These are phyloP conservation scores for Leucosporidium scottii DNA, from an alignment of 768 basidiomycete genomes.

Conservation along the genomic window DNA sequence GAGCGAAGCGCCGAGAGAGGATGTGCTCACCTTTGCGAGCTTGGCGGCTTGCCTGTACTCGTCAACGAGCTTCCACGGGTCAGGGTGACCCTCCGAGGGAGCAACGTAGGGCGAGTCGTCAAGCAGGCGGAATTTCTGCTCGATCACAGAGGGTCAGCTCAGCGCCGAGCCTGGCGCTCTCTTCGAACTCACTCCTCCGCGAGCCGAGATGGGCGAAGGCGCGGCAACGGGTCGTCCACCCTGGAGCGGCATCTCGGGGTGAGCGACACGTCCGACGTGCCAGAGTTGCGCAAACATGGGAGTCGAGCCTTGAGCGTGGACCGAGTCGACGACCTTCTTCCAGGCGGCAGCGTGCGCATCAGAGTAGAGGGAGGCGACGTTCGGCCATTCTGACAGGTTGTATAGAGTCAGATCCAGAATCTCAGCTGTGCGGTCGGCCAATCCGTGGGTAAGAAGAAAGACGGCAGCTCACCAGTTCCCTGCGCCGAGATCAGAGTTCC, in stretches of 20 bases:
- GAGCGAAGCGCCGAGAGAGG: no score
- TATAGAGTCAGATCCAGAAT: no score
- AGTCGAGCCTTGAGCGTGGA: not conserved
- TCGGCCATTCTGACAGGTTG: not conserved
- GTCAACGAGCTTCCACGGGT: not conserved
- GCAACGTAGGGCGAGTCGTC: not conserved
- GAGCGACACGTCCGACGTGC: not conserved
- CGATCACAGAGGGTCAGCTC: not conserved
- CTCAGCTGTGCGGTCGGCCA: no score
- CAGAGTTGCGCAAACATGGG: not conserved
- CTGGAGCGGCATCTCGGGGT: not conserved
- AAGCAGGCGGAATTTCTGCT: constrained; percentile 3
- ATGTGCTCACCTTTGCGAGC: not conserved
- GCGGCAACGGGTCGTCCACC: not conserved
- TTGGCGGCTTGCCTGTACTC: not conserved
- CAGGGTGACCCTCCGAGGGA: not conserved
- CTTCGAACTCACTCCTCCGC: constrained; percentile 2
- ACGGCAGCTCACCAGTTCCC: not conserved
- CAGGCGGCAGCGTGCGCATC: constrained; percentile 3
- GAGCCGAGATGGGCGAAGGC: constrained; percentile 1
- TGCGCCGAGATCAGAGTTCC: not conserved
- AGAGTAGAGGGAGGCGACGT: constrained; percentile 7
- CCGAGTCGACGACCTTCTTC: constrained; percentile 3
- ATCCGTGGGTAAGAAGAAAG: constrained; percentile 1
- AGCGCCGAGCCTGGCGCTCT: not conserved